phyloP scores from a whole-genome alignment of 1,139 yeast genomes.

The Geotrichum phurueaensis region DNA sequence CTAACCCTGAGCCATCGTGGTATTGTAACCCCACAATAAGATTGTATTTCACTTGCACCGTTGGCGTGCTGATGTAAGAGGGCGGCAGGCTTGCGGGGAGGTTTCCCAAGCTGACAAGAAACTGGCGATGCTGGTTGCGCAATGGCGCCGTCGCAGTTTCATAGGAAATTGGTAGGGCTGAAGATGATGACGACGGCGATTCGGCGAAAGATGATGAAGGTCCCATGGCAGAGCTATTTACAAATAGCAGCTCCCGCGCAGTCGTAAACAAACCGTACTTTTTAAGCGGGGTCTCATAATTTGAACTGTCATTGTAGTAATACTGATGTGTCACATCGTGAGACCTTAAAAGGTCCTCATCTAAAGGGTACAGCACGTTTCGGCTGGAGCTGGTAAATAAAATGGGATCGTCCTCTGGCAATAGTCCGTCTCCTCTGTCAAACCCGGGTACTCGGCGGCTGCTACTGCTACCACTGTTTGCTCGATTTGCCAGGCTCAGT shows the following conservation, averaged over 20 bases:
- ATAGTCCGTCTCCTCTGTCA: too few relatives aligned
- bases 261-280: neutral
- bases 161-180: neutral
- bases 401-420: neutral
- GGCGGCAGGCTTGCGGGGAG: neutral
- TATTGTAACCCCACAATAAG: neutral
- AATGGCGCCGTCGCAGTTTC: neutral
- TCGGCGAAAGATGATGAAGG: neutral
- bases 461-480: neutral
- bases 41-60: neutral
- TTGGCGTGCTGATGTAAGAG: neutral
- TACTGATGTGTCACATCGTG: neutral
- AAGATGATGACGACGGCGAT: neutral
- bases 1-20: neutral
- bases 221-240: neutral
- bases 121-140: neutral
- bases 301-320: neutral
- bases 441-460: neutral
- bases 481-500: neutral
- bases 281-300: neutral
- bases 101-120: neutral
- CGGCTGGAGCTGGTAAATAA: neutral
- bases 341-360: neutral
- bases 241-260: neutral
- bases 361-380: neutral